Percentiles rank a stretch among this genome's conserved stretches.
Evolutionary conservation across 1,284 basidiomycete genomes (phyloP).

Genomic region (Ganoderma resinaceum): DNA sequence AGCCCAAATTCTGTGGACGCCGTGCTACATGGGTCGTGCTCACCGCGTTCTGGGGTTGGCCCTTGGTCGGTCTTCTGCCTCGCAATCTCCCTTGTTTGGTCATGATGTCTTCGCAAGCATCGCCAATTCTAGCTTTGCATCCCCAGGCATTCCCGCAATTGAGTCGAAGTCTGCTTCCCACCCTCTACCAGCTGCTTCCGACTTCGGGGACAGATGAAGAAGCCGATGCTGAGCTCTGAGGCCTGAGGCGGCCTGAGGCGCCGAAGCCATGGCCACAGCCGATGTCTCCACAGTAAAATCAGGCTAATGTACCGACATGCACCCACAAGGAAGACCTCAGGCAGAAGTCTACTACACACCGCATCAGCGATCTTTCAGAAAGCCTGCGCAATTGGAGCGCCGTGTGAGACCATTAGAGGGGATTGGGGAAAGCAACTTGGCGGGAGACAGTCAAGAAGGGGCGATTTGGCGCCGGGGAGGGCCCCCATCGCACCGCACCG

Average conservation of each 20-base stretch:
- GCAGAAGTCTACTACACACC: neutral
- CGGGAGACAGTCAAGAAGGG: neutral
- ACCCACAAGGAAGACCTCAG: neutral
- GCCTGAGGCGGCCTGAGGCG: neutral
- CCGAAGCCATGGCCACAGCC: neutral
- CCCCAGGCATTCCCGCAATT: neutral
- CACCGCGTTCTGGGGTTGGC: constrained; percentile 5
- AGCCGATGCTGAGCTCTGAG: too few species aligned
- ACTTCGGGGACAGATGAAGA: neutral
- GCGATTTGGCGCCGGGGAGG: neutral
- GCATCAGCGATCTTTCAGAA: neutral
- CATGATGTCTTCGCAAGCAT: neutral
- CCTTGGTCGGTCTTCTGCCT: neutral
- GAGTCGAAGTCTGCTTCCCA: neutral
- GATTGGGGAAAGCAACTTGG: neutral
- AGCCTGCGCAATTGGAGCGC: neutral
- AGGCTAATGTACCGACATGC: neutral
- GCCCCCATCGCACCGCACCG: constrained; percentile 11
- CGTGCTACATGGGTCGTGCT: neutral
- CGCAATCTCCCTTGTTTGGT: neutral
- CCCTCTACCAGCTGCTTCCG: neutral
- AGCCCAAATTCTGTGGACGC: neutral
- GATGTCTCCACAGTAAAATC: neutral
- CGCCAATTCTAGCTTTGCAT: neutral
- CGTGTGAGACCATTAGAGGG: constrained; percentile 1